phyloP scores from a whole-genome alignment of 108 stramenopile species.

The Seminavis robusta region DNA sequence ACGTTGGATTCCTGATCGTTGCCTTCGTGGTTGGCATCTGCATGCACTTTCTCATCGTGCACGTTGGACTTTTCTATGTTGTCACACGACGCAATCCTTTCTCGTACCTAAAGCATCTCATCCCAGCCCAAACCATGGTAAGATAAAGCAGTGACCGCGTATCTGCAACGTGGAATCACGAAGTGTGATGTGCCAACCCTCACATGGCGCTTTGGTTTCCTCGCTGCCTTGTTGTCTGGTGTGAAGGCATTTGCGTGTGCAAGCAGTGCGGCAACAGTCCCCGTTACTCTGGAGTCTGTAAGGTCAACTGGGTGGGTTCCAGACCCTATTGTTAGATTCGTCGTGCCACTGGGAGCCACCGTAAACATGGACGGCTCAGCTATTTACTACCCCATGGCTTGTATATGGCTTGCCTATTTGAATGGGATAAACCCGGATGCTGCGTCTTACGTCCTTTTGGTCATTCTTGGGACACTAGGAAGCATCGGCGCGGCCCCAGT shows the following conservation, averaged over 20 bases:
- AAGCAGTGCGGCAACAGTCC: slow-evolving; percentile 37
- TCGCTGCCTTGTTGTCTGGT: too few relatives aligned
- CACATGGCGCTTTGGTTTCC: too few relatives aligned
- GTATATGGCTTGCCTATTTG: slow-evolving; percentile 23
- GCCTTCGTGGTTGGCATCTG: slow-evolving; percentile 7
- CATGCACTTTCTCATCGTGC: slow-evolving; percentile 17
- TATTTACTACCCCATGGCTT: slow-evolving; percentile 17
- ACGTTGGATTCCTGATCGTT: slow-evolving; percentile 21
- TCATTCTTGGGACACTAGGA: slow-evolving; percentile 19
- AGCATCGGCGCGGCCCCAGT: slow-evolving; percentile 31
- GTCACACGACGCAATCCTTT: slow-evolving; percentile 23
- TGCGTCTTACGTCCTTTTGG: slow-evolving; percentile 19
- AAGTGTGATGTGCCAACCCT: too few relatives aligned
- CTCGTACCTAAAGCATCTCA: slow-evolving; percentile 6
- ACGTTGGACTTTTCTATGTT: slow-evolving; percentile 20
- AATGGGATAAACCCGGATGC: slow-evolving; percentile 21
- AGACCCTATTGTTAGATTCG: slow-evolving; percentile 23
- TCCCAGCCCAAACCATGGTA: slow-evolving; percentile 20
- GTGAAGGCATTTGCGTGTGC: slow-evolving; percentile 31
- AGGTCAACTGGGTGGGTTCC: slow-evolving; percentile 17
- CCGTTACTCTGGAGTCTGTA: slow-evolving; percentile 14
- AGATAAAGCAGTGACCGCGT: too few relatives aligned
- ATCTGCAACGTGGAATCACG: too few relatives aligned
- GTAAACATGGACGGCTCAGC: slow-evolving; percentile 34
- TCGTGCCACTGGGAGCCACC: slow-evolving; percentile 33